A percentile compares a stretch with the other conserved stretches of the same genome.
Evolutionary conservation across 2,329 filamentous ascomycete species (phyloP).

Genomic region (Scedosporium boydii): DNA sequence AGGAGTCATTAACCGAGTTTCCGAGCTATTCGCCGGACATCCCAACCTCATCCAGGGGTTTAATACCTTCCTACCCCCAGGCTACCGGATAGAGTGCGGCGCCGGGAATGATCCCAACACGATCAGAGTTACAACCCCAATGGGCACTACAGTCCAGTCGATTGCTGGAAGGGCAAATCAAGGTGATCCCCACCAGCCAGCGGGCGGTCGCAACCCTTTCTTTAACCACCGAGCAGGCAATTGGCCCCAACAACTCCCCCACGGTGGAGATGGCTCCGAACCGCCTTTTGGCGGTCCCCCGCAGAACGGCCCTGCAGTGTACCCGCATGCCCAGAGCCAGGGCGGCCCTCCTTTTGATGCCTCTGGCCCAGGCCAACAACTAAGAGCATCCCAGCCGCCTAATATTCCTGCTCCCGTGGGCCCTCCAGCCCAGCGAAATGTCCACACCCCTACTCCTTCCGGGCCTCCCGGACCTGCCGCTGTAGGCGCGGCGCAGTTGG

Average conservation of each 20-base stretch:
- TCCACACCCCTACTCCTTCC: slow-evolving; percentile 50
- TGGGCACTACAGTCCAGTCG: slow-evolving; percentile 90
- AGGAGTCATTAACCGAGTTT: slow-evolving; percentile 93
- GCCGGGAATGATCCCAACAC: slow-evolving; percentile 90
- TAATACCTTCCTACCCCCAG: slow-evolving; percentile 92
- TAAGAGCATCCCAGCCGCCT: neutral
- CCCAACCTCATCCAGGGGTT: slow-evolving; percentile 95
- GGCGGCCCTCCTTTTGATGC: slow-evolving; percentile 10
- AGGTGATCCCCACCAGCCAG: slow-evolving; percentile 27
- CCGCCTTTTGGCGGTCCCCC: slow-evolving; percentile 39
- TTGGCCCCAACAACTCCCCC: slow-evolving; percentile 46
- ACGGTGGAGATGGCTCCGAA: slow-evolving; percentile 54
- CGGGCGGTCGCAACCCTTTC: slow-evolving; percentile 18
- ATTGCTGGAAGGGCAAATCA: slow-evolving; percentile 51
- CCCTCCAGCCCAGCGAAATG: slow-evolving; percentile 36
- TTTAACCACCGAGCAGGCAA: slow-evolving; percentile 38
- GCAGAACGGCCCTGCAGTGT: slow-evolving; percentile 10
- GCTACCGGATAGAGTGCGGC: slow-evolving; percentile 94
- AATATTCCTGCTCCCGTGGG: neutral
- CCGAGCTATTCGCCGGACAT: slow-evolving; percentile 89
- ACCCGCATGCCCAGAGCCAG: slow-evolving; percentile 15
- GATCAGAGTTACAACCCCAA: slow-evolving; percentile 92
- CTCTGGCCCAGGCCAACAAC: slow-evolving; percentile 21
- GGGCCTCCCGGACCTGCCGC: slow-evolving; percentile 50
- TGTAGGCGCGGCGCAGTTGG: slow-evolving; percentile 47